Evolutionary conservation across 1,139 yeast genomes (phyloP).

Genomic region (Torulaspora globosa): DNA sequence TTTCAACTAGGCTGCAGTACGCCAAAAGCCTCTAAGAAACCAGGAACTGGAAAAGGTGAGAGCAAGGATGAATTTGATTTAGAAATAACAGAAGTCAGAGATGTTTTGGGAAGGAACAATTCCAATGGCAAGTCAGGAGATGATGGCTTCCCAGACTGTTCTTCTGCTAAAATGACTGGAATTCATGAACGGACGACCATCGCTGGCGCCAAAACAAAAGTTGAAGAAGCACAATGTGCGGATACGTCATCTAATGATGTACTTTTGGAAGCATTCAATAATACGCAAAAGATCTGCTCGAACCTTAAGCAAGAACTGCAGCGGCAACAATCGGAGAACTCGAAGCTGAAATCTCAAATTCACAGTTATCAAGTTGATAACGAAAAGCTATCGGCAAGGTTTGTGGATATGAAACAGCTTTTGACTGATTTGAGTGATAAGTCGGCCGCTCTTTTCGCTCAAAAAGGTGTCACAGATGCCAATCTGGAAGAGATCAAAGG

Average conservation of each 20-base stretch:
- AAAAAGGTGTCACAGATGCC: slow-evolving; percentile 20
- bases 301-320: slow-evolving; percentile 32
- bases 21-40: slow-evolving; percentile 11
- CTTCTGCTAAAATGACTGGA: neutral
- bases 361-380: slow-evolving; percentile 21
- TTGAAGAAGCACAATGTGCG: slow-evolving; percentile 1
- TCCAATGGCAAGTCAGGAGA: neutral
- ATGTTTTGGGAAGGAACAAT: slow-evolving; percentile 12
- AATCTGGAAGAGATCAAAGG: slow-evolving; percentile 22
- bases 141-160: neutral
- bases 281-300: slow-evolving; percentile 35
- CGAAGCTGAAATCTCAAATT: slow-evolving; percentile 22
- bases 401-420: slow-evolving; percentile 19
- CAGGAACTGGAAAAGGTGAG: neutral
- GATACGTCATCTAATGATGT: slow-evolving; percentile 34
- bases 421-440: slow-evolving; percentile 23
- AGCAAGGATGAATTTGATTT: slow-evolving; percentile 34
- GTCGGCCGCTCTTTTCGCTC: slow-evolving; percentile 19
- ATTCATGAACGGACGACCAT: neutral
- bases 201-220: neutral
- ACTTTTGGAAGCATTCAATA: slow-evolving; percentile 35
- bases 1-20: slow-evolving; percentile 15
- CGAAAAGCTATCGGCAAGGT: slow-evolving; percentile 16
- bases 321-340: slow-evolving; percentile 26
- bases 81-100: slow-evolving; percentile 33